Evolutionary conservation across 2,329 filamentous ascomycete species (phyloP), one percentile per base, ranked within the genome.

Genomic region (Cytospora chrysosperma): DNA sequence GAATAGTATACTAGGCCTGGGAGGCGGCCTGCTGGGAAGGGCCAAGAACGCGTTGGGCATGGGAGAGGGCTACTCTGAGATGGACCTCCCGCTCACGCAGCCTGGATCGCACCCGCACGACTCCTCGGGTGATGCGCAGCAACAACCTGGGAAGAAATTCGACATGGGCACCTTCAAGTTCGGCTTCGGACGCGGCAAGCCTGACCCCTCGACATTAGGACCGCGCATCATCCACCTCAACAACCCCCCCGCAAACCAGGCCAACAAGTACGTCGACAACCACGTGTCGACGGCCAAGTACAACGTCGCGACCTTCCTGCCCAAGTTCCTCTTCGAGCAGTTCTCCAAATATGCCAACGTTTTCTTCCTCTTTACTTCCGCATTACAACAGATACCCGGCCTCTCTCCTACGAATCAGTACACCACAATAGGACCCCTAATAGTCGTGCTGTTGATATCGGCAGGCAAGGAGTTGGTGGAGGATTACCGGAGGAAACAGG

Each of bases 291-390:
- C 95, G 7, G 90, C 95, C 67, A 99, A 99, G 78, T 99, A 99
- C 85, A 99, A 98, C 75, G 71, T 92, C 72, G 83, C 91, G 61
- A 97, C 93, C 24, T 99, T 99, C 76, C 74, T 98, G 21, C 95
- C 95, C 57, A 99, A 99, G 77, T 99, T 99, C 78, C 82, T 99
- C 62, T 93, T 94, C 75, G 95, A 99, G 76, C 95, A 99, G 75
- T 99, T 99, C 79, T 97, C 93, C 66, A 99, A 97, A 81, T 97
- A 97, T 77, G 95, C 95, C 81, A 99, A 99, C 78, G 78, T 99
- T 73, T 99, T 99, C 82, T 99, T 99, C 90, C 85, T 99, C 75
- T 98, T 99, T 77, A 99, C 95, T 43, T 93, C 95, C 19, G 88
- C 87, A 49, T 80, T 99, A 53, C 95, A 99, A 79, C 95, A 99